phyloP scores from a whole-genome alignment of 495 filamentous ascomycete species.

The Aspergillus sclerotiicarbonarius region DNA sequence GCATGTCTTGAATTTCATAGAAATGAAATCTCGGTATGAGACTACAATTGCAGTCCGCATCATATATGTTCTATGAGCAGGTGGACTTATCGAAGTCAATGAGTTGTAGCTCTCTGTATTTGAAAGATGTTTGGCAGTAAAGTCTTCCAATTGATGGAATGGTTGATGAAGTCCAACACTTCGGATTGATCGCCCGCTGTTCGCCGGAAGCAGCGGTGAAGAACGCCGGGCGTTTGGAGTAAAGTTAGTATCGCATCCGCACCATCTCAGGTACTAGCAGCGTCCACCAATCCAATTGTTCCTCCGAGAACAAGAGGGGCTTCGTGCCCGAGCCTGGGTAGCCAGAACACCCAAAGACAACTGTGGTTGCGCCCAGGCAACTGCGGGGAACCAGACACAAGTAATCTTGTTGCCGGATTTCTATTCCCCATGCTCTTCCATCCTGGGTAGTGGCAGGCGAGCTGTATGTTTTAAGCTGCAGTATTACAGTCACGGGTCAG shows the following conservation, averaged over 20 bases:
- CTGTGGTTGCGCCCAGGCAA: neutral
- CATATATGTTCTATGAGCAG: too few species aligned
- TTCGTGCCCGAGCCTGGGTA: neutral
- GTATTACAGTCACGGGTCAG: neutral
- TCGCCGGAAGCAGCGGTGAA: slow-evolving; percentile 2
- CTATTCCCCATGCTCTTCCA: too few species aligned
- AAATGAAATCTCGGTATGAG: too few species aligned
- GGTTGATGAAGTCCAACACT: neutral
- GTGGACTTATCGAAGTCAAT: too few species aligned
- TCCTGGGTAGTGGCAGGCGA: neutral
- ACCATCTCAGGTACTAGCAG: neutral
- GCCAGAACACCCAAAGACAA: neutral
- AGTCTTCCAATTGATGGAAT: too few species aligned
- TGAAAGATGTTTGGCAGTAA: too few species aligned
- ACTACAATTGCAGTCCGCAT: too few species aligned
- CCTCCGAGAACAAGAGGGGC: neutral
- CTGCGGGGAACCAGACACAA: too few species aligned
- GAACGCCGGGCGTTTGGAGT: neutral
- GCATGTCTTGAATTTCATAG: too few species aligned
- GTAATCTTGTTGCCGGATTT: too few species aligned
- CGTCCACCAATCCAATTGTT: neutral
- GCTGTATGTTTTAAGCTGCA: neutral
- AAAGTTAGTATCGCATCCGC: neutral
- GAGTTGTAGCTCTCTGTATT: too few species aligned
- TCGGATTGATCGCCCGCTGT: neutral